A percentile compares a stretch with the other conserved stretches of the same genome.
phyloP scores from a whole-genome alignment of 176 grass and related monocot species.

The Tillandsia fasciculata region DNA sequence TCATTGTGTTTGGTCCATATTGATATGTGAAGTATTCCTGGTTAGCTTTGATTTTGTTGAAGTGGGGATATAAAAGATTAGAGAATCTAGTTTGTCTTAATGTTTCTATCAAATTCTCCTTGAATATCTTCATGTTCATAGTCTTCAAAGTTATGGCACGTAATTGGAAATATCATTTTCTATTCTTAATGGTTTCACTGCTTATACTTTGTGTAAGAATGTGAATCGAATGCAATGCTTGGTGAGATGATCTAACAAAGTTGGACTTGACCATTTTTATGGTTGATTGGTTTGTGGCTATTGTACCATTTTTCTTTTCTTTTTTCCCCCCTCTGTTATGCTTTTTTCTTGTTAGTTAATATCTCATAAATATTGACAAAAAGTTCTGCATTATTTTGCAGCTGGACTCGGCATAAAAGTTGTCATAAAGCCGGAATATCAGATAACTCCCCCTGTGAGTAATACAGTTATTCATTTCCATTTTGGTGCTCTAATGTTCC shows the following conservation, averaged over 20 bases:
- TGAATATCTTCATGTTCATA: background rate
- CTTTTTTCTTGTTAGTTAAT: background rate
- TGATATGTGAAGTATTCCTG: background rate
- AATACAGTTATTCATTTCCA: background rate
- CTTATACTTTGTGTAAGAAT: too few relatives aligned
- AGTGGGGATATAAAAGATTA: background rate
- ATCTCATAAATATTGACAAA: slow-evolving; percentile 2
- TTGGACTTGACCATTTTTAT: too few relatives aligned
- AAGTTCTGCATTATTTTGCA: slow-evolving; percentile 11
- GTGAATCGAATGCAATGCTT: too few relatives aligned
- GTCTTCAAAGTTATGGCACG: background rate
- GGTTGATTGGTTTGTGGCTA: too few relatives aligned
- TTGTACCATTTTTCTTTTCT: too few relatives aligned
- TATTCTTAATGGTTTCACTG: background rate
- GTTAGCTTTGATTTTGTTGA: background rate
- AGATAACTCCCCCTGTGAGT: slow-evolving; percentile 77
- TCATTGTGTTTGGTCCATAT: too few relatives aligned
- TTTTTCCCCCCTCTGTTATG: background rate
- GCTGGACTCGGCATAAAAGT: slow-evolving; percentile 68
- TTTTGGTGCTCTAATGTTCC: slow-evolving; percentile 3
- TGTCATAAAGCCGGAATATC: slow-evolving; percentile 76
- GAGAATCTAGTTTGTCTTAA: background rate
- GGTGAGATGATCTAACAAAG: too few relatives aligned
- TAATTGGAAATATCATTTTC: background rate
- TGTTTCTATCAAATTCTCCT: background rate